Conservation (phyloP, 805 yeast genomes). For the Hanseniaspora clermontiae region DNA sequence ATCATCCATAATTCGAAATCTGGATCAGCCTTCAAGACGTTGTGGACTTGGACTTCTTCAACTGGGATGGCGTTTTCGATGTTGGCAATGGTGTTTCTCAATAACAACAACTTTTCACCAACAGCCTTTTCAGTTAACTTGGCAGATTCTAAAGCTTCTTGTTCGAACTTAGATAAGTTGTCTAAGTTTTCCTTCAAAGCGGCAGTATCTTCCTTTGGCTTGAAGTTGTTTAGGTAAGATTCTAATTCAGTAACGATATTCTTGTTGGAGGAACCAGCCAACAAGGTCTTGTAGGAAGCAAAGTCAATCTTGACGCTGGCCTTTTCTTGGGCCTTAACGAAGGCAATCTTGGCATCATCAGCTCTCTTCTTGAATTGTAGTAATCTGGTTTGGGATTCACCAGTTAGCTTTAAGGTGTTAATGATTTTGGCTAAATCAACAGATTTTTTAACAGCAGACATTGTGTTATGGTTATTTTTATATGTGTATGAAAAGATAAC, state of each 20-base stretch:
- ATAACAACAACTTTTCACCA: constrained; percentile 67
- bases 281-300: constrained; percentile 58
- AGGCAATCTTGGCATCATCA: constrained; percentile 87
- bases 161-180: constrained; percentile 85
- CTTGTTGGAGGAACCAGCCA: constrained; percentile 51
- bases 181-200: constrained; percentile 82
- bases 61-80: constrained; percentile 96
- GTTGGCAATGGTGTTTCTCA: constrained; percentile 79
- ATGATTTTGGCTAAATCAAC: constrained; percentile 91
- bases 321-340: constrained; percentile 58
- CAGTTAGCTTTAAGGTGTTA: constrained; percentile 80
- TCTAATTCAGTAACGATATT: constrained; percentile 71
- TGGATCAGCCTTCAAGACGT: constrained; percentile 89
- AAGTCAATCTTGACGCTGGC: constrained; percentile 64
- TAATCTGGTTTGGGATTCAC: constrained; percentile 77
- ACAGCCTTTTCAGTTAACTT: constrained; percentile 84
- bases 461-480: constrained; percentile 12
- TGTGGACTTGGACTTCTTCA: constrained; percentile 92
- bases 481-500: background rate
- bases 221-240: constrained; percentile 58
- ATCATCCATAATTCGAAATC: constrained; percentile 92
- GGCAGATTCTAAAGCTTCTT: constrained; percentile 91
- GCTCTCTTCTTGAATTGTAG: constrained; percentile 94
- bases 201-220: constrained; percentile 54
- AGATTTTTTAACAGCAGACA: constrained; percentile 38